Evolutionary conservation across 2,329 filamentous ascomycete species (phyloP).

Genomic region (Verticillium longisporum): DNA sequence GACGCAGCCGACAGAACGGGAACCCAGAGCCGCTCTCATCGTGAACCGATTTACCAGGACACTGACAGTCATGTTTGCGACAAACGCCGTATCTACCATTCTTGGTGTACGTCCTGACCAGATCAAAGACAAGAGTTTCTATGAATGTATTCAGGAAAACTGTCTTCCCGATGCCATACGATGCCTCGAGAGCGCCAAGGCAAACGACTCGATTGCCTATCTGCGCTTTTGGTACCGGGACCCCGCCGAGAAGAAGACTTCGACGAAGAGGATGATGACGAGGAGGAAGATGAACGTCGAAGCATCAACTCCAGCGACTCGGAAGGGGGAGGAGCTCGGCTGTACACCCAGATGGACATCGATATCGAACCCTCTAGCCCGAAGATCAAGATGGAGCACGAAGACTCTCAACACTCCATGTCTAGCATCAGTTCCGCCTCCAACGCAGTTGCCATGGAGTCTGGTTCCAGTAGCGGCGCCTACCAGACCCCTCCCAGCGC

Average conservation of each 20-base stretch:
- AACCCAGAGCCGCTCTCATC: constrained; percentile 77
- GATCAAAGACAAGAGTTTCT: constrained; percentile 73
- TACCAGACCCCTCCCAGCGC: not conserved
- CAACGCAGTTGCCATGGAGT: not conserved
- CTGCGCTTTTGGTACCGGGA: constrained; percentile 80
- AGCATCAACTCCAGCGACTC: constrained; percentile 29
- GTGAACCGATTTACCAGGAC: constrained; percentile 81
- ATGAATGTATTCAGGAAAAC: constrained; percentile 75
- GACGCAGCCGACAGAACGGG: constrained; percentile 56
- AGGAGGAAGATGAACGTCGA: constrained; percentile 32
- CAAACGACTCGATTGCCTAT: constrained; percentile 86
- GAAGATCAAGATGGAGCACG: constrained; percentile 29
- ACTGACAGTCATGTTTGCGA: constrained; percentile 80
- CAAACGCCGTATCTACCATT: constrained; percentile 67
- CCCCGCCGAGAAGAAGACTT: constrained; percentile 50
- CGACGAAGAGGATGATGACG: constrained; percentile 30
- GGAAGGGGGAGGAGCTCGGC: constrained; percentile 37
- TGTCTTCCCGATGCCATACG: constrained; percentile 71
- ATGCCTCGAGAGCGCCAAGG: constrained; percentile 78
- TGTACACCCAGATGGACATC: constrained; percentile 35
- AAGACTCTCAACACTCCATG: not conserved
- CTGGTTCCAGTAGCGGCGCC: not conserved
- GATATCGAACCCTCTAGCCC: constrained; percentile 22
- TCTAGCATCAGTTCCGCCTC: not conserved
- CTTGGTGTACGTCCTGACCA: constrained; percentile 64